phyloP scores from a whole-genome alignment of 805 yeast genomes.

The Lipomyces yamadae region DNA sequence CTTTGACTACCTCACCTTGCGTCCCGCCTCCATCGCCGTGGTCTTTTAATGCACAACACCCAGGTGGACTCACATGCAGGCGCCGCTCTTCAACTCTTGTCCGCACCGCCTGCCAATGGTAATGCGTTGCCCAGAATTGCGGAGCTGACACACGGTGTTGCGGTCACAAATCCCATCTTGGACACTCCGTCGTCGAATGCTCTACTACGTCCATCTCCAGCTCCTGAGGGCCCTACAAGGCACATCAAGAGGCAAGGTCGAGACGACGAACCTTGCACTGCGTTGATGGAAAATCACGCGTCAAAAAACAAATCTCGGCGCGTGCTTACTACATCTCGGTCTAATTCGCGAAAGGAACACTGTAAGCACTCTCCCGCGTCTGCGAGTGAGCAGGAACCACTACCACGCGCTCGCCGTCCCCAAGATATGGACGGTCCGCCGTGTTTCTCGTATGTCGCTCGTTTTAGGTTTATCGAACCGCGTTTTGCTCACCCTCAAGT shows the following conservation, averaged over 20 bases:
- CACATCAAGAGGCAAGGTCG: not conserved
- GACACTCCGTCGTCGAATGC: not conserved
- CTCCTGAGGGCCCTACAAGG: no score
- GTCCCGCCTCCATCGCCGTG: no score
- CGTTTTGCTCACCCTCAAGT: not conserved
- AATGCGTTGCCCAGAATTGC: not conserved
- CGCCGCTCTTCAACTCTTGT: not conserved
- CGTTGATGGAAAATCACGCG: not conserved
- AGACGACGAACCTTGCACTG: not conserved
- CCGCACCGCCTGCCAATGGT: not conserved
- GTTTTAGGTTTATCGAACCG: not conserved
- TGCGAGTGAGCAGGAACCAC: not conserved
- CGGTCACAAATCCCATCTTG: not conserved
- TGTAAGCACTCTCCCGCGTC: not conserved
- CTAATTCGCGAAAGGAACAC: not conserved
- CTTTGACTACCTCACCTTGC: not conserved
- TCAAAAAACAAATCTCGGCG: not conserved
- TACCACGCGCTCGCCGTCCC: slow-evolving; percentile 20
- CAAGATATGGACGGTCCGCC: slow-evolving; percentile 33
- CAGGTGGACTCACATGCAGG: not conserved
- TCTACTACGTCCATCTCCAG: not conserved
- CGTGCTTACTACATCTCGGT: not conserved
- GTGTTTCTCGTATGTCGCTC: slow-evolving; percentile 13
- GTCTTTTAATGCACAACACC: not conserved
- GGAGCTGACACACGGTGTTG: not conserved